phyloP scores from a whole-genome alignment of 2,329 filamentous ascomycete species.

The Ophiostoma piceae region DNA sequence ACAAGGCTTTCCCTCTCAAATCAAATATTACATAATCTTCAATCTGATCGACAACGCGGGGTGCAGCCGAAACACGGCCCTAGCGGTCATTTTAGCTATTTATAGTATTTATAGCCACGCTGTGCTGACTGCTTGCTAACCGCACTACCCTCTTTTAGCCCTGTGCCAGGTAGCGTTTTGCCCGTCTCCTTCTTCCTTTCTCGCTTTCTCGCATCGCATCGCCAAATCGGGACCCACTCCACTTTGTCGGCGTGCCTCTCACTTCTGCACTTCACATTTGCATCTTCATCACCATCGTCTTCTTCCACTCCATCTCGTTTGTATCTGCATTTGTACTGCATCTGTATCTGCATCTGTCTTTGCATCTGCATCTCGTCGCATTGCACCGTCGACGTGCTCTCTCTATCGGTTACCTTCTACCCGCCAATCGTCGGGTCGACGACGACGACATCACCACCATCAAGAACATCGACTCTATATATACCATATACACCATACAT shows the following conservation, averaged over 20 bases:
- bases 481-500: neutral
- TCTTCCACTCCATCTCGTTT: neutral
- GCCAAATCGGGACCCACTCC: neutral
- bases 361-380: neutral
- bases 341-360: neutral
- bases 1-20: neutral
- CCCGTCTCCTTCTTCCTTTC: neutral
- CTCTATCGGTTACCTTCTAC: neutral
- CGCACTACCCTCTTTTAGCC: neutral
- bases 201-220: neutral
- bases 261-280: neutral
- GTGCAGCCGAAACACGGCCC: neutral
- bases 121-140: neutral
- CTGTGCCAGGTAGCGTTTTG: neutral
- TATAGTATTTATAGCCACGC: neutral
- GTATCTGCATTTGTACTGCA: too few relatives aligned
- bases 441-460: neutral
- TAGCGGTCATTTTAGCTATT: neutral
- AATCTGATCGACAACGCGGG: neutral
- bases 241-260: slow-evolving; percentile 4
- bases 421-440: neutral
- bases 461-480: neutral
- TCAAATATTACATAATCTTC: neutral
- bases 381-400: neutral
- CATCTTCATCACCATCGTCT: neutral